Conservation (phyloP, 768 basidiomycete genomes). For the Melanogaster broomeanus region DNA sequence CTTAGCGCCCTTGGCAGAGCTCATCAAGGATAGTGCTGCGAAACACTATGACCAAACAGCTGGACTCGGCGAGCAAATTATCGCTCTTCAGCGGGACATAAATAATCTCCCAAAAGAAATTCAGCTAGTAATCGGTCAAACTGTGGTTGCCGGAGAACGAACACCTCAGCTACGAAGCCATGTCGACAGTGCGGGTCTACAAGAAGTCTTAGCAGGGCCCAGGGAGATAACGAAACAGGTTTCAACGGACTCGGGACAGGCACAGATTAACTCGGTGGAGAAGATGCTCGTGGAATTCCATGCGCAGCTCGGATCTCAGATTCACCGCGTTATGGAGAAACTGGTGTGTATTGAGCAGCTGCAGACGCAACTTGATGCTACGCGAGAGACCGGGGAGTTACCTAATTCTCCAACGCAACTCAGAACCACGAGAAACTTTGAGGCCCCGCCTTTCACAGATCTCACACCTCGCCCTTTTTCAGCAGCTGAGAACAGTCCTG, state of each 20-base stretch:
- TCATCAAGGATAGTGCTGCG: slow-evolving; percentile 36
- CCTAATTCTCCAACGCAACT: neutral
- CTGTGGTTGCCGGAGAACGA: slow-evolving; percentile 4
- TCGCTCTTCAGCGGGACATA: slow-evolving; percentile 33
- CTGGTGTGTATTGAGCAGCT: slow-evolving; percentile 31
- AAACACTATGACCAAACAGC: slow-evolving; percentile 38
- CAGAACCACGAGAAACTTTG: slow-evolving; percentile 12
- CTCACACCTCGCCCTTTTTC: neutral
- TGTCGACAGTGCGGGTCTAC: slow-evolving; percentile 1
- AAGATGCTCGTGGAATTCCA: slow-evolving; percentile 42
- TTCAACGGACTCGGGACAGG: slow-evolving; percentile 3
- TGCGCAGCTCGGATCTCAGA: slow-evolving; percentile 37
- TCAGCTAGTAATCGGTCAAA: slow-evolving; percentile 13
- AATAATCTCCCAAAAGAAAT: slow-evolving; percentile 30
- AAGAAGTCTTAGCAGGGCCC: slow-evolving; percentile 12
- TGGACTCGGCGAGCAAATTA: slow-evolving; percentile 33
- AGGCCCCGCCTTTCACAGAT: slow-evolving; percentile 11
- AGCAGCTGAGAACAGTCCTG: neutral
- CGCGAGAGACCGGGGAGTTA: slow-evolving; percentile 6
- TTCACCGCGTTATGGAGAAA: slow-evolving; percentile 38
- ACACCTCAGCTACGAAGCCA: neutral
- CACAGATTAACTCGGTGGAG: slow-evolving; percentile 23
- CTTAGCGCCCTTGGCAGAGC: slow-evolving; percentile 30
- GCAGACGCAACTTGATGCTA: slow-evolving; percentile 16
- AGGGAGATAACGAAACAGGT: slow-evolving; percentile 19